phyloP scores from a whole-genome alignment of 176 grass and related monocot genomes.

The Calamus simplicifolius region DNA sequence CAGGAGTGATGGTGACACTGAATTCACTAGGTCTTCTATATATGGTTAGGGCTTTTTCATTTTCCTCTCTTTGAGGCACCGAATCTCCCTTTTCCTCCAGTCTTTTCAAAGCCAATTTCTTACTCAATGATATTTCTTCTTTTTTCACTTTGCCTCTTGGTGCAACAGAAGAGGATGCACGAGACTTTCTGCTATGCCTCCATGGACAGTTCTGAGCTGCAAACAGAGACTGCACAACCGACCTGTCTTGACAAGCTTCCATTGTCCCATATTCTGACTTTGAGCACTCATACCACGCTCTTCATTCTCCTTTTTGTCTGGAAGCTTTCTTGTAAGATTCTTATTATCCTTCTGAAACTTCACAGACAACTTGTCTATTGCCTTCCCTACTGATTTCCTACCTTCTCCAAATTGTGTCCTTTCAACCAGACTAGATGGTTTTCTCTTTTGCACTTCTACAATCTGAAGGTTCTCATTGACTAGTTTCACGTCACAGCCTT shows the following conservation, averaged over 20 bases:
- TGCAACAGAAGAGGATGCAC: constrained; percentile 1
- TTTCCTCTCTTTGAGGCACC: constrained; percentile 17
- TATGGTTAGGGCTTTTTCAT: constrained; percentile 16
- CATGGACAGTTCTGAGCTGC: constrained; percentile 36
- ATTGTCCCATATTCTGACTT: constrained; percentile 6
- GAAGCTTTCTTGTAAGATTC: background rate
- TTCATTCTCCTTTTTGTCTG: constrained; percentile 9
- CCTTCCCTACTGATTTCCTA: background rate
- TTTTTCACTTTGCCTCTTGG: constrained; percentile 23
- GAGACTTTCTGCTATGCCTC: constrained; percentile 26
- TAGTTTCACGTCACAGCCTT: background rate
- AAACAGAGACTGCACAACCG: constrained; percentile 49
- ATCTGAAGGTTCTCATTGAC: background rate
- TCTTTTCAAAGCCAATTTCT: constrained; percentile 1
- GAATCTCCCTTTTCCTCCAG: constrained; percentile 8
- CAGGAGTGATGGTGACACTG: constrained; percentile 15
- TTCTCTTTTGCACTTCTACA: constrained; percentile 2
- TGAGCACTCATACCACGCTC: constrained; percentile 5
- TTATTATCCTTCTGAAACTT: constrained; percentile 10
- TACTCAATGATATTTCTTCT: constrained; percentile 6
- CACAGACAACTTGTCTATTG: background rate
- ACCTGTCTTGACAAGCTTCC: constrained; percentile 2
- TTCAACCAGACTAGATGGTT: background rate
- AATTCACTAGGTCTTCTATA: constrained; percentile 25
- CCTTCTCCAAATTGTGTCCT: background rate